Evolutionary conservation across 2,329 filamentous ascomycete species (phyloP), one percentile per base, ranked within the genome.

Genomic region (Bimuria novae-zelandiae): DNA sequence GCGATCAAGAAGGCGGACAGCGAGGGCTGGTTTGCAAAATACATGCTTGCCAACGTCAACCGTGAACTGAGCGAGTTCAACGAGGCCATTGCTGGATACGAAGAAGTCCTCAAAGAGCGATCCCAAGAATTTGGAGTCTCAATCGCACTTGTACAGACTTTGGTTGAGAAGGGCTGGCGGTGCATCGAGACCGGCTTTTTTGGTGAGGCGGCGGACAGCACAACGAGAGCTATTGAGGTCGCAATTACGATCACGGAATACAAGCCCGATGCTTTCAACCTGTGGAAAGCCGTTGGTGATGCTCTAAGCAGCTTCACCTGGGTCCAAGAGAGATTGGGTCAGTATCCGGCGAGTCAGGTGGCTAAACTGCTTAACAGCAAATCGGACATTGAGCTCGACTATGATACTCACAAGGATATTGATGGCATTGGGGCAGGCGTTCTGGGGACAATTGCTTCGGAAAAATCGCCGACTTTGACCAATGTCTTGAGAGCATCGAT

Each of bases 21-120:
- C 0, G 89, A 95, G 61, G 89, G 84, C 8, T 99, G 94, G 94
- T 99, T 97, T 71, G 92, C 92, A 7, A 90, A 90, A 68, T 97
- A 97, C 73, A 95, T 99, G 88, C 84, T 97, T 55, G 92, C 91
- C 35, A 97, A 99, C 65, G 90, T 99, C 49, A 91, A 92, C 72
- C 86, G 92, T 49, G 93, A 97, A 69, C 81, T 97, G 42, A 92
- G 91, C n/a, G 88, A 95, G 36, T 96, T 88, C 63, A 89, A 96
- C 54, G 86, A 89, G 49, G 90, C 94, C 0, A 89, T 96, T 53
- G 72, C 78, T 22, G 84, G 91, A 5, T 96, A 97, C 66, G 82
- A 85, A 61, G 78, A 82, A 10, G 91, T 97, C 7, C 80, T 96
- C 42, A 75, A 79, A 19, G 79, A 81, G 10, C 86, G 87, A 16